Evolutionary conservation across 106 monocot species (phyloP).

Genomic region (Dendrobium officinale): DNA sequence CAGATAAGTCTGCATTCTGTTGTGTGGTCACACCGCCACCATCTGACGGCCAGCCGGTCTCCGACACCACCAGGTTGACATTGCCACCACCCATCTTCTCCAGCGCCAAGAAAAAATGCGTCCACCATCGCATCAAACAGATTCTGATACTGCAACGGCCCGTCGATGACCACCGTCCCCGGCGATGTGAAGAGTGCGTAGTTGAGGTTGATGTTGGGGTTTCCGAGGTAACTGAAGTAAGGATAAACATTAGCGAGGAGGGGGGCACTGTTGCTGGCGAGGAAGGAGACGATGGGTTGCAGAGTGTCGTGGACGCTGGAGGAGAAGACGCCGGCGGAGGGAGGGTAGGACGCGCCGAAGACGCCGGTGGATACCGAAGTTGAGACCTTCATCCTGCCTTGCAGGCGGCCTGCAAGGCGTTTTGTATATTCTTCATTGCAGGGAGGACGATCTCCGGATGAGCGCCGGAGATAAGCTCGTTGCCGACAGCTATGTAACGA

Average conservation of each 20-base stretch:
- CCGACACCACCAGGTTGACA: constrained; percentile 18
- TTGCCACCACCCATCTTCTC: neutral
- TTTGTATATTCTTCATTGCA: constrained; percentile 9
- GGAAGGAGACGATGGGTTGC: neutral
- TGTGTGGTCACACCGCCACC: constrained; percentile 6
- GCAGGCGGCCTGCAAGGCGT: neutral
- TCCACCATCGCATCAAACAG: constrained; percentile 19
- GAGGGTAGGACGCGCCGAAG: constrained; percentile 9
- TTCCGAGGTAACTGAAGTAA: constrained; percentile 10
- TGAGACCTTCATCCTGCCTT: neutral
- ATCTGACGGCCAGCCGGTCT: constrained; percentile 23
- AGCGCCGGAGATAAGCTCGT: constrained; percentile 8
- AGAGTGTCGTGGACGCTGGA: neutral
- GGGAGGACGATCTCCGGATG: constrained; percentile 1
- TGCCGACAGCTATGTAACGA: constrained; percentile 10
- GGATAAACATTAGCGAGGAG: constrained; percentile 18
- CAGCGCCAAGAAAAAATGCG: constrained; percentile 10
- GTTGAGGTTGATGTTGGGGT: neutral
- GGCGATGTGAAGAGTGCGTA: neutral
- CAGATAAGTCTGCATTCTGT: constrained; percentile 13
- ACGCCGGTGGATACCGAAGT: constrained; percentile 10
- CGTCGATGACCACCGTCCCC: neutral
- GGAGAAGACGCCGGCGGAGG: constrained; percentile 3
- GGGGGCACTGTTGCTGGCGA: neutral
- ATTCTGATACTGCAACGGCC: neutral